Percentiles rank a stretch among this genome's conserved stretches.
Evolutionary conservation across 2,329 filamentous ascomycete species (phyloP).

Genomic region (Phyllosticta capitalensis): DNA sequence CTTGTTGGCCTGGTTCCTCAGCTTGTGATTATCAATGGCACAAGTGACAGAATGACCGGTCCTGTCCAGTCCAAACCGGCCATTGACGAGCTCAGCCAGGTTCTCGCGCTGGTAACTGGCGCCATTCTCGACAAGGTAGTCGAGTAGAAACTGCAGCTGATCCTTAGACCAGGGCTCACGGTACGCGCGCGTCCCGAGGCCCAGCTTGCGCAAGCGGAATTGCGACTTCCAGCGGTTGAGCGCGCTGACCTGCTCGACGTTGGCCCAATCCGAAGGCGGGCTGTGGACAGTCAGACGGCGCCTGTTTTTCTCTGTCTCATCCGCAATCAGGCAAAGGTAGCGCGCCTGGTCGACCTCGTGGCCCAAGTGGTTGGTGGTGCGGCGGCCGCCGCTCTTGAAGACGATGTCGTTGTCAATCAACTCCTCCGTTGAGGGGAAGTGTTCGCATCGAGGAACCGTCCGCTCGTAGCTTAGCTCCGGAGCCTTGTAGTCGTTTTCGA

Average conservation of each 20-base stretch:
- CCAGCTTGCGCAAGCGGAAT: slow-evolving; percentile 5
- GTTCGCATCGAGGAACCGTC: slow-evolving; percentile 1
- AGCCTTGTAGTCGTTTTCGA: neutral
- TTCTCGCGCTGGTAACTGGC: neutral
- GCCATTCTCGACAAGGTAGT: neutral
- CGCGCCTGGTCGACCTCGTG: neutral
- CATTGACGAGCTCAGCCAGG: neutral
- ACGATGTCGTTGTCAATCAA: neutral
- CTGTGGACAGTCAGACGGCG: slow-evolving; percentile 8
- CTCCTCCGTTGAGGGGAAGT: slow-evolving; percentile 2
- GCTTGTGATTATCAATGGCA: slow-evolving; percentile 5
- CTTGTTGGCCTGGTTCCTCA: neutral
- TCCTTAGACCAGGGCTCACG: neutral
- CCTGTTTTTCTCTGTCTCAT: neutral
- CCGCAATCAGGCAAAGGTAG: slow-evolving; percentile 1
- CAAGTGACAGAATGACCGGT: slow-evolving; percentile 1
- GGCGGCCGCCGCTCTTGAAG: neutral
- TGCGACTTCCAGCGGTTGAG: slow-evolving; percentile 7
- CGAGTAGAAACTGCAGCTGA: neutral
- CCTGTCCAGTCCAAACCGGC: neutral
- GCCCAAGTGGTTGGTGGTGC: neutral
- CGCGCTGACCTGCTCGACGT: neutral
- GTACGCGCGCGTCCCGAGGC: neutral
- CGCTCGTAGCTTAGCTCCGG: neutral
- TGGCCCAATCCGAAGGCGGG: neutral